Conservation (phyloP, 371 early-diverging fungal species). For the Mucor piriformis region DNA sequence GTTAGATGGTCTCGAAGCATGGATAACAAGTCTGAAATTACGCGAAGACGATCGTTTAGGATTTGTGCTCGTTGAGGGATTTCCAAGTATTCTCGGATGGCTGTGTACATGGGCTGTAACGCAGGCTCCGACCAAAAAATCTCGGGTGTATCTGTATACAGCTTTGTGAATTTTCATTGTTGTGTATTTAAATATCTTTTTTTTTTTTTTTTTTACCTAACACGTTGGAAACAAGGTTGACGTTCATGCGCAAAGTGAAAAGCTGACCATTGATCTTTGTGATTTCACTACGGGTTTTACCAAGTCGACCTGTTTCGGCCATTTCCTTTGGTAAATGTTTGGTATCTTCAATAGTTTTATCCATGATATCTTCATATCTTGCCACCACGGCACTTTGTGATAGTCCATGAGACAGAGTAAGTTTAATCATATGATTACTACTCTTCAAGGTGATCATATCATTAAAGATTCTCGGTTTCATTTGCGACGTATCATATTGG, state of each 20-base stretch:
- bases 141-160: slow-evolving; percentile 52
- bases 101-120: slow-evolving; percentile 55
- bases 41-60: slow-evolving; percentile 78
- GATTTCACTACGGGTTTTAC: slow-evolving; percentile 65
- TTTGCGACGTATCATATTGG: slow-evolving; percentile 72
- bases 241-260: slow-evolving; percentile 58
- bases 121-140: slow-evolving; percentile 62
- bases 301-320: slow-evolving; percentile 53
- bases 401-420: slow-evolving; percentile 70
- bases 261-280: slow-evolving; percentile 84
- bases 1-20: slow-evolving; percentile 81
- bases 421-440: slow-evolving; percentile 78
- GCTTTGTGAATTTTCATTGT: not conserved
- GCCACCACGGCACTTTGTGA: slow-evolving; percentile 76
- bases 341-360: slow-evolving; percentile 67
- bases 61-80: slow-evolving; percentile 84
- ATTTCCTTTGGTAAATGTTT: slow-evolving; percentile 56
- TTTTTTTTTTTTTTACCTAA: slow-evolving; percentile 32
- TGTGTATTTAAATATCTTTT: not conserved
- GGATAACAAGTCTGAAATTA: slow-evolving; percentile 81
- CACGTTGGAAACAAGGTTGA: slow-evolving; percentile 60
- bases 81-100: slow-evolving; percentile 69
- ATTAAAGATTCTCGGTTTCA: slow-evolving; percentile 69
- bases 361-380: slow-evolving; percentile 70
- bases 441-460: slow-evolving; percentile 75